phyloP scores from a whole-genome alignment of 345 rosid genomes.

The Eucalyptus cloeziana region DNA sequence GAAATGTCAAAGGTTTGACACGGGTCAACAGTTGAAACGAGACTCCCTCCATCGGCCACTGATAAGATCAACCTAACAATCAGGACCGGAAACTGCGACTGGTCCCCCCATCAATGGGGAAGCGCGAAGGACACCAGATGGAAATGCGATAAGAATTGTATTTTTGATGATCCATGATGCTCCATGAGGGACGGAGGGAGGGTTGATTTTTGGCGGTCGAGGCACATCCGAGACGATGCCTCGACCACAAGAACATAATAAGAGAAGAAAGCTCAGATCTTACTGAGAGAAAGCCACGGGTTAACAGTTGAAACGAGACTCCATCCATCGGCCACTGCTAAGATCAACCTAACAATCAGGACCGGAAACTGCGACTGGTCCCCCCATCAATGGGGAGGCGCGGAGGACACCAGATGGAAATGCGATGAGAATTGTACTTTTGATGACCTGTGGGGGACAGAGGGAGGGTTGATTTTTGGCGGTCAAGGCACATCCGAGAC shows the following conservation, averaged over 20 bases:
- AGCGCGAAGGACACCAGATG: not conserved
- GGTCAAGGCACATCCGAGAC: not conserved
- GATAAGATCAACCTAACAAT: not conserved
- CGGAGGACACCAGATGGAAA: not conserved
- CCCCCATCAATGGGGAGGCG: not conserved
- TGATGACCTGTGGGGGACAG: not conserved
- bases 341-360: not conserved
- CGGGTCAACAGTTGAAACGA: not conserved
- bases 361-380: not conserved
- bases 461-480: not conserved
- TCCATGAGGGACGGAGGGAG: not conserved
- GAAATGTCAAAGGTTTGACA: not conserved
- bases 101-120: not conserved
- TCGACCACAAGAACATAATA: not conserved
- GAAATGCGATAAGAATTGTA: not conserved
- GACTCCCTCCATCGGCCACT: not conserved
- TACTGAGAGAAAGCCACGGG: not conserved
- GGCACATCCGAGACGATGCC: not conserved
- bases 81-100: not conserved
- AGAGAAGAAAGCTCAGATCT: not conserved
- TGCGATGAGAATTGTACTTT: not conserved
- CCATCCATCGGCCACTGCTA: not conserved
- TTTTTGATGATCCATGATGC: not conserved
- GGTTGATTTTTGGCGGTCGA: not conserved
- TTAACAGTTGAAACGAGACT: not conserved